These are phyloP conservation scores for Diphasiastrum complanatum DNA, from an alignment of 83 land plant species.

Conservation along the genomic window DNA sequence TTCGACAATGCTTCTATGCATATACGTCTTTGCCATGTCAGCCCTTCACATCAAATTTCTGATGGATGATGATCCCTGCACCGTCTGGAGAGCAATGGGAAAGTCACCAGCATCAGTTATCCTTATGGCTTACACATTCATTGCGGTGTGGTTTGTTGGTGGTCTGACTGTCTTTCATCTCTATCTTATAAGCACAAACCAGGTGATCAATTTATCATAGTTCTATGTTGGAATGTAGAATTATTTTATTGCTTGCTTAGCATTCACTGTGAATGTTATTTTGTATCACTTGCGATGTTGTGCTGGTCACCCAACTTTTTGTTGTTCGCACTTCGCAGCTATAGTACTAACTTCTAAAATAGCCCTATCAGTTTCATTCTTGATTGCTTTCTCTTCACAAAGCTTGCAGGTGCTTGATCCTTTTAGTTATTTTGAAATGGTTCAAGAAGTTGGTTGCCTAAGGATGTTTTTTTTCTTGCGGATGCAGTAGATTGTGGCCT, in stretches of 20 bases:
- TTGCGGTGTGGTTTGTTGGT: slow-evolving; percentile 80
- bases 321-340: background rate
- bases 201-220: slow-evolving; percentile 36
- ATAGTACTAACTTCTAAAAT: background rate
- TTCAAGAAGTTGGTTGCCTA: too few species aligned
- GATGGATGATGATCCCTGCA: slow-evolving; percentile 39
- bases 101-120: slow-evolving; percentile 61
- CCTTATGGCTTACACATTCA: slow-evolving; percentile 63
- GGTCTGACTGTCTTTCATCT: slow-evolving; percentile 73
- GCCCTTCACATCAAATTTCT: slow-evolving; percentile 49
- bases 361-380: background rate
- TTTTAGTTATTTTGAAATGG: too few species aligned
- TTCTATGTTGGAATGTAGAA: background rate
- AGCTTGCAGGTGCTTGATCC: too few species aligned
- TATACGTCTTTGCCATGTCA: slow-evolving; percentile 69
- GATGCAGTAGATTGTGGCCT: too few species aligned
- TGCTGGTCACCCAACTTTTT: background rate
- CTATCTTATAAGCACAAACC: slow-evolving; percentile 74
- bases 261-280: background rate
- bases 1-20: slow-evolving; percentile 61
- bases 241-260: background rate
- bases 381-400: too few species aligned
- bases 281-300: background rate
- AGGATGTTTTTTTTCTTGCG: too few species aligned
- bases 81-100: slow-evolving; percentile 53